These are phyloP conservation scores for Dioscorea dumetorum DNA, from an alignment of 106 monocot genomes.

Conservation along the genomic window DNA sequence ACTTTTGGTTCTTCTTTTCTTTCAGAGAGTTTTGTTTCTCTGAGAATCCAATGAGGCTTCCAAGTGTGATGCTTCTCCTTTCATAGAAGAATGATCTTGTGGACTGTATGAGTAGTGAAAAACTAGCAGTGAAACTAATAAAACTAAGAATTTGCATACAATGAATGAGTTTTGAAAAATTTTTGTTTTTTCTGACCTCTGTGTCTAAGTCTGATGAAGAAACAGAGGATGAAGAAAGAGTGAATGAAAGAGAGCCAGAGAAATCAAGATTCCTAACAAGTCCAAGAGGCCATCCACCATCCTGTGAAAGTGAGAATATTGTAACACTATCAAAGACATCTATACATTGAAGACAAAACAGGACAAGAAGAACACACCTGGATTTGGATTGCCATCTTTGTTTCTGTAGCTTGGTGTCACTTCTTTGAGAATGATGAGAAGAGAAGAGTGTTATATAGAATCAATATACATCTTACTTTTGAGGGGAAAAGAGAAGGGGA, in stretches of 20 bases:
- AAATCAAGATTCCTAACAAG: slow-evolving; percentile 19
- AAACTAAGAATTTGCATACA: too few relatives aligned
- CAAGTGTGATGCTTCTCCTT: slow-evolving; percentile 30
- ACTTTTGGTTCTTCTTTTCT: slow-evolving; percentile 11
- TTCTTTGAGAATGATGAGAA: background rate
- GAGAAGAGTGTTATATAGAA: background rate
- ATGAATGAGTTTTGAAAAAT: too few relatives aligned
- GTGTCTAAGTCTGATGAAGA: slow-evolving; percentile 38
- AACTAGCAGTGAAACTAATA: background rate
- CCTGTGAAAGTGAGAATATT: slow-evolving; percentile 11
- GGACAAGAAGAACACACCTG: background rate
- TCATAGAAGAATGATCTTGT: slow-evolving; percentile 36
- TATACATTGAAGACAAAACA: background rate
- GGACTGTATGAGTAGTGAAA: slow-evolving; percentile 13
- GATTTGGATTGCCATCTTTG: background rate
- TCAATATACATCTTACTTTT: background rate
- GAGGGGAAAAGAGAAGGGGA: background rate
- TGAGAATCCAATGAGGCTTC: slow-evolving; percentile 45
- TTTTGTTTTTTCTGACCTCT: slow-evolving; percentile 27
- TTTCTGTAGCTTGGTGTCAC: background rate
- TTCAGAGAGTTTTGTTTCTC: background rate
- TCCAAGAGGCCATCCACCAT: slow-evolving; percentile 52
- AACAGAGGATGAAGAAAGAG: slow-evolving; percentile 6
- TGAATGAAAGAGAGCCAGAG: slow-evolving; percentile 31
- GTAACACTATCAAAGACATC: background rate